Evolutionary conservation across 139 green algal species (phyloP).

Genomic region (Asterochloris erici): DNA sequence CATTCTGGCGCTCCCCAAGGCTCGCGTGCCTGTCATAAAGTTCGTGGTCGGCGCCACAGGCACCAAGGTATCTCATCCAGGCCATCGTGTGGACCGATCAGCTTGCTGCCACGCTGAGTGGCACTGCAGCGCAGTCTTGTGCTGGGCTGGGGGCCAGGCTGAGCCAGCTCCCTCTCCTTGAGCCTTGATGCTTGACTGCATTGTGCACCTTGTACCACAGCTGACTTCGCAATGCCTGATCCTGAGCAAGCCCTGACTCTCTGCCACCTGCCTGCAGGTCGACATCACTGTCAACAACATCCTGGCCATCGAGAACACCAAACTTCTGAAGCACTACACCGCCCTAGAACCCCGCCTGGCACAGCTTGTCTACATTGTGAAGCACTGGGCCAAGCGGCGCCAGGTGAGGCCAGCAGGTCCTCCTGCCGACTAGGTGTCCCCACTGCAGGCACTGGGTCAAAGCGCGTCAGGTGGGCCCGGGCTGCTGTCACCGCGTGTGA

Average conservation of each 20-base stretch:
- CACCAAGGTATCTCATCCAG: conserved; percentile 31
- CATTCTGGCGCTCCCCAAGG: conserved; percentile 60
- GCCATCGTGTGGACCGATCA: background rate
- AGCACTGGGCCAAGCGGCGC: conserved; percentile 87
- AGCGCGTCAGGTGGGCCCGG: too few species aligned
- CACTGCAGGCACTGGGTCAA: too few species aligned
- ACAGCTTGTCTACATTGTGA: conserved; percentile 78
- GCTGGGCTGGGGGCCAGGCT: background rate
- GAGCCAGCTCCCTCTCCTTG: too few species aligned
- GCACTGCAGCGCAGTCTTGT: background rate
- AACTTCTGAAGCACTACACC: conserved; percentile 78
- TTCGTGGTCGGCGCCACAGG: conserved; percentile 48
- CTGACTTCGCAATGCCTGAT: too few species aligned
- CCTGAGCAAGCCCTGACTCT: too few species aligned
- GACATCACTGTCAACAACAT: conserved; percentile 87
- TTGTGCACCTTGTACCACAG: too few species aligned
- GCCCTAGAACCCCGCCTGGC: conserved; percentile 71
- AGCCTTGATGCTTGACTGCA: too few species aligned
- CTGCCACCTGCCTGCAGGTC: conserved; percentile 32
- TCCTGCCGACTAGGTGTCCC: too few species aligned
- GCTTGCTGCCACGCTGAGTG: background rate
- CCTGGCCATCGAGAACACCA: conserved; percentile 83
- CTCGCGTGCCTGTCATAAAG: conserved; percentile 87
- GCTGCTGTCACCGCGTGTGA: too few species aligned
- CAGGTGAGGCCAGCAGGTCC: background rate